Base-by-base conservation (phyloP, 2,329 filamentous ascomycete genomes). In the Knufia petricola region DNA sequence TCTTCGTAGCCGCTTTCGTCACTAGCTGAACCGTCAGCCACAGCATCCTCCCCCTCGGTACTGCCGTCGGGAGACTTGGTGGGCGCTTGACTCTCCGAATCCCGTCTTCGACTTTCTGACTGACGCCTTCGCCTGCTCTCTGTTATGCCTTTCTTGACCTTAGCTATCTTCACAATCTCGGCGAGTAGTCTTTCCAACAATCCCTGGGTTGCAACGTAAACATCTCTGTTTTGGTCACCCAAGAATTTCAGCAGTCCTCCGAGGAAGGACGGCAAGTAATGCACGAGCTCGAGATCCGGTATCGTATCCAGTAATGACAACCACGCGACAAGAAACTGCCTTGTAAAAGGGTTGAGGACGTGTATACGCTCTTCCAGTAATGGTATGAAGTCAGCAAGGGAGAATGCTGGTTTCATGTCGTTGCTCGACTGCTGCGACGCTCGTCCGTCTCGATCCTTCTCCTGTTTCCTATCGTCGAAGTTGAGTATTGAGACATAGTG, bases 321-420 rank as follows among this genome's bases (percentile, higher is more conserved):
- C 92, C 92, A 98, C 26, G 87, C 88, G 2, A 98, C 92, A 12
- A 98, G 75, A 60, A 98, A 98, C 12, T 87, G 94, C 44, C 92
- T 78, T 2, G 90, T 95, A 63, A 94, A 96, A 0, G 94, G 89
- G 60, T 94, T 95, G 52, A 94, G 78, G 23, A 95, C 90, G 67
- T 86, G 86, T 50, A 98, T 95, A 44, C 92, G 81, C 63, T 98
- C 90, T 65, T 94, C 87, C 17, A 98, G 77, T 12, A 98, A 74
- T 1, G 94, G 92, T 44, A 98, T 92, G 65, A 98, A 98, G 20
- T 81, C 81, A 17, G 82, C 79, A 17, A 98, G 77, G 3, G 89
- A 96, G 65, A 98, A 98, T 13, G 92, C 92, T 1, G 86, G 95
- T 0, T 86, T 86, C 0, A 84, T 69, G n/a, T 76, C 72, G 1